Conservation (phyloP, 768 basidiomycete genomes). For the Xerocomellus dryophilus region DNA sequence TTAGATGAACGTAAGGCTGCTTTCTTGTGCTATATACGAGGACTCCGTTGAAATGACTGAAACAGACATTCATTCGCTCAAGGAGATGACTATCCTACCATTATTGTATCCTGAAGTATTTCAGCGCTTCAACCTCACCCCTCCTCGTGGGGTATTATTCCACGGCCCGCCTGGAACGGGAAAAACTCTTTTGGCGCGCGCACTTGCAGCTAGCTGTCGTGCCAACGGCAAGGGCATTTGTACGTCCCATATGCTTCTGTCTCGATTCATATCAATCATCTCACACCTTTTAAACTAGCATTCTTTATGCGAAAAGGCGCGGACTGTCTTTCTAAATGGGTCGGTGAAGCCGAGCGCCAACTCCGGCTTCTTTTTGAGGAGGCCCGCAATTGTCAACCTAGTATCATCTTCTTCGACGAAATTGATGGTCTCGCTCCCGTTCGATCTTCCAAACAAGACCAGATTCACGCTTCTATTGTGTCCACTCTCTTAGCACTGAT, state of each 20-base stretch:
- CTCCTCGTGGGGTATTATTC: conserved; percentile 94
- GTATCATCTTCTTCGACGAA: conserved; percentile 99
- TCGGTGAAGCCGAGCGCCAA: conserved; percentile 97
- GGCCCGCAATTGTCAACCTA: conserved; percentile 86
- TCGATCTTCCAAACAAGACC: conserved; percentile 97
- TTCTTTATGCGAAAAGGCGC: conserved; percentile 99
- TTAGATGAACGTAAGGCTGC: conserved; percentile 77
- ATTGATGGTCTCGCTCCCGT: conserved; percentile 98
- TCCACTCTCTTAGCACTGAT: conserved; percentile 93
- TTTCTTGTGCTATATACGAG: neutral
- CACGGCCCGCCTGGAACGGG: conserved; percentile 99
- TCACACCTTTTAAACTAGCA: conserved; percentile 44
- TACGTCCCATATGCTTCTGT: conserved; percentile 40
- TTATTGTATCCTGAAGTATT: conserved; percentile 96
- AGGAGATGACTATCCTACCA: conserved; percentile 97
- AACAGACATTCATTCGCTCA: conserved; percentile 89
- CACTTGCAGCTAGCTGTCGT: conserved; percentile 88
- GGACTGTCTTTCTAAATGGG: conserved; percentile 98
- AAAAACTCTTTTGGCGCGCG: conserved; percentile 90
- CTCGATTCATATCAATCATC: neutral
- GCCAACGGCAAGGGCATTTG: conserved; percentile 85
- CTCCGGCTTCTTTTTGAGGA: conserved; percentile 94
- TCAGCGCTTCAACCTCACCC: conserved; percentile 88
- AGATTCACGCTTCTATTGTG: conserved; percentile 97
- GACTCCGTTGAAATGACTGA: conserved; percentile 1